A percentile compares a stretch with the other conserved stretches of the same genome.
These are phyloP conservation scores for Mortierella sp. DNA, from an alignment of 371 early-diverging fungal genomes.

Conservation along the genomic window DNA sequence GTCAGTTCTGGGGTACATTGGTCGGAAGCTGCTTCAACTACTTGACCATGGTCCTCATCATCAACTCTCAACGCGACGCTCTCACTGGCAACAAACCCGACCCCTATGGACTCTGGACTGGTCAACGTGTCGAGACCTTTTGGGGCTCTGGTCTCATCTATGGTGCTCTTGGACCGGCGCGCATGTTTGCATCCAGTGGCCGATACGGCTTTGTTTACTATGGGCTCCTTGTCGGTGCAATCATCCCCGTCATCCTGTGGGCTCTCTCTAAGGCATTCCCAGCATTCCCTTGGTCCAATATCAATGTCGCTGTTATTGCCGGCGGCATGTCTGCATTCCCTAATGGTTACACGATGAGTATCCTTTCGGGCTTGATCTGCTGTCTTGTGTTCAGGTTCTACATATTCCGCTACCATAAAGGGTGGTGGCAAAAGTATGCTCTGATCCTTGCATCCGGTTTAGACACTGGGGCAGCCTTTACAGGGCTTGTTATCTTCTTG, in stretches of 20 bases:
- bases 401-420: conserved; percentile 59
- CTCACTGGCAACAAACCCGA: conserved; percentile 33
- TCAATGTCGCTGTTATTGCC: conserved; percentile 65
- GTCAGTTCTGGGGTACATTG: conserved; percentile 73
- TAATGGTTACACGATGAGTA: conserved; percentile 60
- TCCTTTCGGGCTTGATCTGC: conserved; percentile 59
- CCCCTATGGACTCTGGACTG: conserved; percentile 69
- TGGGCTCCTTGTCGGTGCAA: conserved; percentile 63
- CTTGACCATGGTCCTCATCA: conserved; percentile 60
- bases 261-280: conserved; percentile 61
- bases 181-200: conserved; percentile 62
- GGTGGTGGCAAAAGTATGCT: conserved; percentile 69
- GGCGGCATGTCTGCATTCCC: conserved; percentile 62
- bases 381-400: conserved; percentile 63
- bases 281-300: conserved; percentile 29
- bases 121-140: conserved; percentile 64
- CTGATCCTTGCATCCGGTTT: conserved; percentile 68
- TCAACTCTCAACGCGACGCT: conserved; percentile 60
- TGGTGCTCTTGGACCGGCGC: conserved; percentile 70
- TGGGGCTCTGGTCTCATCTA: conserved; percentile 75
- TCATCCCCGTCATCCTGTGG: conserved; percentile 64
- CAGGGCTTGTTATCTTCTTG: conserved; percentile 65
- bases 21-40: conserved; percentile 68
- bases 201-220: conserved; percentile 61
- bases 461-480: conserved; percentile 70